phyloP scores from a whole-genome alignment of 345 rosid species.

The Dimocarpus longan region DNA sequence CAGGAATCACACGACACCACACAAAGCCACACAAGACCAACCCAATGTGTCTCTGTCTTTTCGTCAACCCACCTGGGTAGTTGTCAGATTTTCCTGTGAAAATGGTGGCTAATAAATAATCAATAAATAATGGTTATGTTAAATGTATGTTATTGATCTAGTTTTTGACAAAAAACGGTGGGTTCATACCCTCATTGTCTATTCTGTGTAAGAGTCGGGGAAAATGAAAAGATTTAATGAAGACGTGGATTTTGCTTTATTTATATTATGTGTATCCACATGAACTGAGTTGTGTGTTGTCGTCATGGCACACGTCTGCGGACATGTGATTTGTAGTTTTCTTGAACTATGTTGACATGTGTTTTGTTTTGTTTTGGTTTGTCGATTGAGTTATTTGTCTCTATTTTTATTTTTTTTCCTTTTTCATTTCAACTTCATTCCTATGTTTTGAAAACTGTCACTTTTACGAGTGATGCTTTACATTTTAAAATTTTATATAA shows the following conservation, averaged over 20 bases:
- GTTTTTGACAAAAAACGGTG: background rate
- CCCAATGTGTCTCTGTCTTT: background rate
- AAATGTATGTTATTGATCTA: too few species aligned
- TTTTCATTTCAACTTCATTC: too few species aligned
- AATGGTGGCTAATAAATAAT: background rate
- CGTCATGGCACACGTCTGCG: slow-evolving; percentile 32
- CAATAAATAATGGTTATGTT: background rate
- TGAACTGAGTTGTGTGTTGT: background rate
- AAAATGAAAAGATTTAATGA: background rate
- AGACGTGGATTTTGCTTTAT: background rate
- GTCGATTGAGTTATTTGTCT: background rate
- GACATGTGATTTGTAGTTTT: background rate
- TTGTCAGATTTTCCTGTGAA: too few species aligned
- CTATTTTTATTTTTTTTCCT: background rate
- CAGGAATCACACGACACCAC: slow-evolving; percentile 1
- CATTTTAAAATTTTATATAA: too few species aligned
- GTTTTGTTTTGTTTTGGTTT: background rate
- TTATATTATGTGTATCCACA: too few species aligned
- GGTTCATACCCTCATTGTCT: background rate
- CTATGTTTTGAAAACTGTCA: too few species aligned
- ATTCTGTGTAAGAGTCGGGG: background rate
- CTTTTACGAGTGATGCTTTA: too few species aligned
- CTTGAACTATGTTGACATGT: background rate
- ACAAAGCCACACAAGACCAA: background rate
- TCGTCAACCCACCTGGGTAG: background rate